A percentile compares a stretch with the other conserved stretches of the same genome.
These are phyloP conservation scores for Mycena floridula DNA, from an alignment of 768 basidiomycete species.

Conservation along the genomic window DNA sequence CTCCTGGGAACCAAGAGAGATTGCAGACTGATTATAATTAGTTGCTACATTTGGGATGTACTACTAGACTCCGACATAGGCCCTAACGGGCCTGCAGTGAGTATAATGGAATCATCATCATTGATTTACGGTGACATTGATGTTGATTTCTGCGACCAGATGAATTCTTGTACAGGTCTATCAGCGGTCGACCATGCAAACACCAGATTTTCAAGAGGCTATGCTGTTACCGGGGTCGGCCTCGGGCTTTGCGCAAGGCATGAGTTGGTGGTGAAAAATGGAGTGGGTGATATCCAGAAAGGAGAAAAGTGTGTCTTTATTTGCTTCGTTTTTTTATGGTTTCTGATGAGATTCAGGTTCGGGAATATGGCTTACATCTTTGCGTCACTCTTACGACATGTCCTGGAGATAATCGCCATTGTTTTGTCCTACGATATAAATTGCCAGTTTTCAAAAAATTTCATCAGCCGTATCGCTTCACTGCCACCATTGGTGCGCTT, in stretches of 20 bases:
- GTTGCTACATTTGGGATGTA: too few relatives aligned
- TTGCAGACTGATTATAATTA: too few relatives aligned
- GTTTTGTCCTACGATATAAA: constrained; percentile 14
- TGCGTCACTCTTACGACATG: constrained; percentile 3
- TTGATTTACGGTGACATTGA: too few relatives aligned
- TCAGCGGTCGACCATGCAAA: constrained; percentile 6
- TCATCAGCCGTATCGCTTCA: constrained; percentile 1
- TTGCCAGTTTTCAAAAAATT: constrained; percentile 13
- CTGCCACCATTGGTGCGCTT: constrained; percentile 2
- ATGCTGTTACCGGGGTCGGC: constrained; percentile 10
- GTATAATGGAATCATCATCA: too few relatives aligned
- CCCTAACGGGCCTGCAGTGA: too few relatives aligned
- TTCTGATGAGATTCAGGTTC: constrained; percentile 4
- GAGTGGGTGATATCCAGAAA: constrained; percentile 12
- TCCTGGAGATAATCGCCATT: not conserved
- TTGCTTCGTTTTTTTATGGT: not conserved
- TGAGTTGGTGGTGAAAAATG: constrained; percentile 8
- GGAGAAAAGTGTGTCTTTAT: constrained; percentile 9
- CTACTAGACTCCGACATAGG: too few relatives aligned
- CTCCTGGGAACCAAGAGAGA: too few relatives aligned
- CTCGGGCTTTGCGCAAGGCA: constrained; percentile 7
- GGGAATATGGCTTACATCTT: constrained; percentile 14
- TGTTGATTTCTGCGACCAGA: too few relatives aligned
- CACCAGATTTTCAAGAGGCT: constrained; percentile 1
- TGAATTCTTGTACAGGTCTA: constrained; percentile 1